Evolutionary conservation across 192 early-diverging fungal genomes (phyloP), one percentile per base, ranked within the genome.

Genomic region (Martensiomyces pterosporus): DNA sequence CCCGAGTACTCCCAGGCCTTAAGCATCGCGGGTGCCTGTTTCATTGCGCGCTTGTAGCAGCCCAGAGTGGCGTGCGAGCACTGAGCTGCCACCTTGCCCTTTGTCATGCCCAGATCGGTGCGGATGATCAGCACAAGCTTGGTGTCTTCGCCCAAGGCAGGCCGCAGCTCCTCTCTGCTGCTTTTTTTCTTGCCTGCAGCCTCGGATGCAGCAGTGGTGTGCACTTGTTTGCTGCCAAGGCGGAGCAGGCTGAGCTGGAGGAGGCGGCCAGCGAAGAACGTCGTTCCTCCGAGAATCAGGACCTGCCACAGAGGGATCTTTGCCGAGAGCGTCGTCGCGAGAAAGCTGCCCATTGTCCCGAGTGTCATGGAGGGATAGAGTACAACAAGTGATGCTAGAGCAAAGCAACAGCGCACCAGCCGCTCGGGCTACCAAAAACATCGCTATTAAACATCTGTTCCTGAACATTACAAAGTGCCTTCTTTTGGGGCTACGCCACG

Each of bases 71-170:
- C 92, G 63, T 98, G 94, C 36, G 86, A 86, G 62, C 92, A 98
- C 76, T 96, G 93, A 10, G 94, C 92, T 1, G 92, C 92, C 15
- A 88, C 81, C 57, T 98, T 98, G 23, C 95, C 95, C 60, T 95
- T 95, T 16, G 77, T 80, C 95, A 98, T 98, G 24, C 82, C 86
- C 21, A 98, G 69, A 60, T 98, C 95, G 1, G 82, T 89, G 18
- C 93, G 82, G 7, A 98, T 78, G 3, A 93, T 66, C 9, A 95
- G 80, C 14, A 90, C 86, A 83, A 80, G 56, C 32, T 77, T 67
- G 12, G 64, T 48, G 18, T 66, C 63, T 24, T 65, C 62, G n/a
- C 46, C 16, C 35, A 15, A 38, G 23, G 39, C 43, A n/a, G 26
- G 14, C 25, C 39, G 13, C 6, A 39, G 2, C 29, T 16, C 13